These are phyloP conservation scores for Phytophthora gonapodyides DNA, from an alignment of 352 stramenopile species.

Conservation along the genomic window DNA sequence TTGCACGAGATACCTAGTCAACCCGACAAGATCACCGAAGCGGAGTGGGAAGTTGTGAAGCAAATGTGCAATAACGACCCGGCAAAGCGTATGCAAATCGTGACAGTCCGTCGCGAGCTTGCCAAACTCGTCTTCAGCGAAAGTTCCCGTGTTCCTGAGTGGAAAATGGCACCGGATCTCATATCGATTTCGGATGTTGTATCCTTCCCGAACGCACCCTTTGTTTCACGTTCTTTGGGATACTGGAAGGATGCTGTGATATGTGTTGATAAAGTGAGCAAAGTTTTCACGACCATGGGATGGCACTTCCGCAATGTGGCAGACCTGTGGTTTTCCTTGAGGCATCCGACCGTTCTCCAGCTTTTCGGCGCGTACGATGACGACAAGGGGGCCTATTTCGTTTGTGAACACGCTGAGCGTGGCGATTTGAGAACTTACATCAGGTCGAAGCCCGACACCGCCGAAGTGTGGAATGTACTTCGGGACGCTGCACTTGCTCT, in stretches of 20 bases:
- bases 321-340: conserved; percentile 11
- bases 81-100: background rate
- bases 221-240: background rate
- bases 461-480: background rate
- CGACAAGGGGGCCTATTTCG: background rate
- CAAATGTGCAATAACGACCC: conserved; percentile 7
- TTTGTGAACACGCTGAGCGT: conserved; percentile 6
- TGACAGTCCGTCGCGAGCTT: background rate
- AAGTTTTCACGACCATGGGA: background rate
- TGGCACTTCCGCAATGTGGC: conserved; percentile 1
- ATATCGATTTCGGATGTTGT: background rate
- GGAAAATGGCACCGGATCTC: background rate
- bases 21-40: background rate
- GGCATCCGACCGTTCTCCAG: conserved; percentile 6
- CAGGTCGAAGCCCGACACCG: background rate
- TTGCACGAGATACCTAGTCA: background rate
- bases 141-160: background rate
- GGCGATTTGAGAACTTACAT: conserved; percentile 1
- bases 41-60: conserved; percentile 2
- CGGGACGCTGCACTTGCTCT: conserved; percentile 6
- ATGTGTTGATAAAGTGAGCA: background rate
- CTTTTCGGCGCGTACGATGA: conserved; percentile 7
- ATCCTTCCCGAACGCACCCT: background rate
- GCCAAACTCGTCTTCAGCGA: background rate
- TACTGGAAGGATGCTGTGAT: conserved; percentile 8